These are phyloP conservation scores for Yamadazyma triangularis DNA, from an alignment of 1,139 yeast genomes.

Conservation along the genomic window DNA sequence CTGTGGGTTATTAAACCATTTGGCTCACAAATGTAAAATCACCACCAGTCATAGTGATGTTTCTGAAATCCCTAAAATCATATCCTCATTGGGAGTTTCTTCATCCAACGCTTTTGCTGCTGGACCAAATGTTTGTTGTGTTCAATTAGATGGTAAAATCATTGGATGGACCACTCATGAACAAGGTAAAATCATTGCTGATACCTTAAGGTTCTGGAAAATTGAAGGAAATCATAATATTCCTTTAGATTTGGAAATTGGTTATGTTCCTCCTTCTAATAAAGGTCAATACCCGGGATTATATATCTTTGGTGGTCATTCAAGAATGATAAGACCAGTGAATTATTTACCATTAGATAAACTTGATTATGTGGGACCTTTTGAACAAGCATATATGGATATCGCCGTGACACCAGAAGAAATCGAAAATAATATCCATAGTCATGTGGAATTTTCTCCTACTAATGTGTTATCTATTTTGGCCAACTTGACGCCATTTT, in stretches of 20 bases:
- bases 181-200: slow-evolving; percentile 82
- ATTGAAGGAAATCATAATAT: slow-evolving; percentile 73
- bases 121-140: slow-evolving; percentile 84
- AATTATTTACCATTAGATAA: slow-evolving; percentile 82
- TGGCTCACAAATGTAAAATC: slow-evolving; percentile 90
- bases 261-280: slow-evolving; percentile 89
- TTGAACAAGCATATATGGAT: slow-evolving; percentile 96
- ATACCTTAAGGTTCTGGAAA: slow-evolving; percentile 90
- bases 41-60: slow-evolving; percentile 77
- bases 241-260: slow-evolving; percentile 86
- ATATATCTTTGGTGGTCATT: slow-evolving; percentile 82
- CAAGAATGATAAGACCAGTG: slow-evolving; percentile 96
- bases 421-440: slow-evolving; percentile 73
- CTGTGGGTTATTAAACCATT: slow-evolving; percentile 95
- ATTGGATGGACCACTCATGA: slow-evolving; percentile 94
- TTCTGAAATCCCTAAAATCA: slow-evolving; percentile 59
- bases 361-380: slow-evolving; percentile 89
- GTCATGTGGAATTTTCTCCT: slow-evolving; percentile 93
- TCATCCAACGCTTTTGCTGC: slow-evolving; percentile 78
- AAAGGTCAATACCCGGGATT: slow-evolving; percentile 98
- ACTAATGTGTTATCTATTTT: slow-evolving; percentile 89
- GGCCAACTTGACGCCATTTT: slow-evolving; percentile 95
- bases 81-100: slow-evolving; percentile 75
- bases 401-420: slow-evolving; percentile 94
- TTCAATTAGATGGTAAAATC: slow-evolving; percentile 88